These are phyloP conservation scores for Pseudogymnoascus sp. DNA, from an alignment of 2,329 filamentous ascomycete genomes.

Conservation along the genomic window DNA sequence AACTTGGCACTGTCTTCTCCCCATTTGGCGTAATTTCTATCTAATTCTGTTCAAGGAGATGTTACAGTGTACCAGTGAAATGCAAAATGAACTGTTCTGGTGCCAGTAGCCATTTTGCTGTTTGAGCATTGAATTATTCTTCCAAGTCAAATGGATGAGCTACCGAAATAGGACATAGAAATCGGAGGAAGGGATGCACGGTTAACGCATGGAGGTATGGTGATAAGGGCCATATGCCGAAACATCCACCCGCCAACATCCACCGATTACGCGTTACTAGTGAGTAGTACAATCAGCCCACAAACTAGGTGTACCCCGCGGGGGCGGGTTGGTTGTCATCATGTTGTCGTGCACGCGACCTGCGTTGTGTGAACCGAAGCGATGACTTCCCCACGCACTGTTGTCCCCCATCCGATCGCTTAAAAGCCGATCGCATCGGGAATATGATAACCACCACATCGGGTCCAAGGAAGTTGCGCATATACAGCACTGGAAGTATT, in stretches of 20 bases:
- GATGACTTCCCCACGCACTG: neutral
- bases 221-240: neutral
- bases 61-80: neutral
- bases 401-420: neutral
- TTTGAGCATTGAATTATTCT: neutral
- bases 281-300: neutral
- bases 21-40: neutral
- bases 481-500: neutral
- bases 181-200: too few species aligned
- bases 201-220: neutral
- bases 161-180: too few species aligned
- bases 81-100: neutral
- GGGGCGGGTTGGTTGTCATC: neutral
- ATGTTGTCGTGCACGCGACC: neutral
- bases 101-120: neutral
- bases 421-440: conserved; percentile 9
- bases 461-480: neutral
- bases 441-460: neutral
- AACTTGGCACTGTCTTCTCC: neutral
- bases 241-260: neutral
- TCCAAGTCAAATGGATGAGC: too few species aligned
- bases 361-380: neutral
- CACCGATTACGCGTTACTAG: neutral
- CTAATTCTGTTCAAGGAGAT: neutral
- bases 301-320: neutral